Base-by-base conservation (phyloP, 108 stramenopile genomes). In the Pelagomonas calceolata region DNA sequence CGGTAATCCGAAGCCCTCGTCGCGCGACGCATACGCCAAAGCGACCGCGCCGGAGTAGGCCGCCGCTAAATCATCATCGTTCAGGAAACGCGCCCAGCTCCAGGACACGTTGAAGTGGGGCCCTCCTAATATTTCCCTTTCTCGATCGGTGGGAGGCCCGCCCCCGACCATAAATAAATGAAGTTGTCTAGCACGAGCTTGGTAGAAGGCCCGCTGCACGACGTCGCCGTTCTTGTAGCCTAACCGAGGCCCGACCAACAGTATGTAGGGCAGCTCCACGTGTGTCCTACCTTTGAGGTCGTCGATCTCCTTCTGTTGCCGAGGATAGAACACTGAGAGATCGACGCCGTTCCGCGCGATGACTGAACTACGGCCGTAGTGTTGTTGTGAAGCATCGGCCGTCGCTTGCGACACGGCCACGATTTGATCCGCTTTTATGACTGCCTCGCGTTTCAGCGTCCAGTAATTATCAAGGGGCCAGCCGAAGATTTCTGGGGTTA, bases 1-100 rank as follows among this genome's bases (percentile, higher is more conserved):
- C 9, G 79, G 76, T 32, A 76, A 44, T 4, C 79, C 79, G 66
- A 80, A 80, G 4, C 79, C 79, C 39, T 80, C 79, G 34, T 45
- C 67, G 26, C 76, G 21, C 31, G 76, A 73, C 26, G 76, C 29
- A 34, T 80, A 76, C 18, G 73, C 43, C 34, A 76, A 72, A n/a
- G 66, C 79, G 9, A 30, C 45, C 0, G 79, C 75, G n/a, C 73
- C 76, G 17, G 32, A 17, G 63, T 80, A 80, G 30, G 30, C 44
- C 7, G 30, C n/a, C 32, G 73, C 77, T 10, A 77, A 73, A 17
- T 68, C 31, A 10, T 29, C 63, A 30, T 77, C 63, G 46, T 64
- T 36, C 0, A 77, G 36, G 7, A 17, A 26, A 1, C 21, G 7
- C 7, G 51, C 1, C 0, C 4, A 26, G 7, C 21, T 9, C 21